These are phyloP conservation scores for Lactarius pseudohatsudake DNA, from an alignment of 768 basidiomycete genomes.

Conservation along the genomic window DNA sequence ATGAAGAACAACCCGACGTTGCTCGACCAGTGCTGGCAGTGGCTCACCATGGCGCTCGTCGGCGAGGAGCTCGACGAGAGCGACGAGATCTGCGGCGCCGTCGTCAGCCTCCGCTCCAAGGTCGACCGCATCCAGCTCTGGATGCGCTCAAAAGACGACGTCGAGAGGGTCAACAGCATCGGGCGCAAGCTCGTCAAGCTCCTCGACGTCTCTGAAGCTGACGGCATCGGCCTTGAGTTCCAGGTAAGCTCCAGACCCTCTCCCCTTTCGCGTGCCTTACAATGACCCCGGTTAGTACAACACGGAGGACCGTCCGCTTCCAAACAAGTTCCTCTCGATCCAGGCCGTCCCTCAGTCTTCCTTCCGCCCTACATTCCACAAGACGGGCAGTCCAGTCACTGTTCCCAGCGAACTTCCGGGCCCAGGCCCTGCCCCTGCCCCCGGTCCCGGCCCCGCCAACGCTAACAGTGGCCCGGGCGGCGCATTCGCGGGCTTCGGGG, in stretches of 20 bases:
- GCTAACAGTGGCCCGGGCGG: conserved; percentile 35
- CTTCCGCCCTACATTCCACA: conserved; percentile 66
- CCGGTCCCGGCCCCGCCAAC: conserved; percentile 30
- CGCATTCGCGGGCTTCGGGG: conserved; percentile 47
- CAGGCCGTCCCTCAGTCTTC: conserved; percentile 66
- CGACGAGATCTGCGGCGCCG: conserved; percentile 80
- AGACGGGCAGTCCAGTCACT: conserved; percentile 35
- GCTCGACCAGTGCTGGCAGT: conserved; percentile 86
- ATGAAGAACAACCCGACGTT: conserved; percentile 81
- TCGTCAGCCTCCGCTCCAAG: conserved; percentile 83
- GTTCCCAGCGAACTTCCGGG: conserved; percentile 34
- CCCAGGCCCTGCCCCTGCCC: conserved; percentile 33
- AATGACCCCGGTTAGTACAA: conserved; percentile 56
- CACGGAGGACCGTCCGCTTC: conserved; percentile 79
- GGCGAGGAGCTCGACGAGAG: conserved; percentile 72
- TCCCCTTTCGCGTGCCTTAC: not conserved
- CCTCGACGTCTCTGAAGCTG: conserved; percentile 80
- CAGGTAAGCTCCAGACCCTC: conserved; percentile 53
- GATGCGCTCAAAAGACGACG: conserved; percentile 83
- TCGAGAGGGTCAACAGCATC: conserved; percentile 79
- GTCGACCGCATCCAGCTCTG: conserved; percentile 91
- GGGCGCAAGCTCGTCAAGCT: conserved; percentile 81
- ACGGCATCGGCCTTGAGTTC: conserved; percentile 86
- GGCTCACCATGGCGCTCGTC: conserved; percentile 88
- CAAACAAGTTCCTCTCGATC: conserved; percentile 81